Percentiles rank a stretch among this genome's conserved stretches.
Conservation (phyloP, 306 rosid species). For the Chamaecrista fasciculata region DNA sequence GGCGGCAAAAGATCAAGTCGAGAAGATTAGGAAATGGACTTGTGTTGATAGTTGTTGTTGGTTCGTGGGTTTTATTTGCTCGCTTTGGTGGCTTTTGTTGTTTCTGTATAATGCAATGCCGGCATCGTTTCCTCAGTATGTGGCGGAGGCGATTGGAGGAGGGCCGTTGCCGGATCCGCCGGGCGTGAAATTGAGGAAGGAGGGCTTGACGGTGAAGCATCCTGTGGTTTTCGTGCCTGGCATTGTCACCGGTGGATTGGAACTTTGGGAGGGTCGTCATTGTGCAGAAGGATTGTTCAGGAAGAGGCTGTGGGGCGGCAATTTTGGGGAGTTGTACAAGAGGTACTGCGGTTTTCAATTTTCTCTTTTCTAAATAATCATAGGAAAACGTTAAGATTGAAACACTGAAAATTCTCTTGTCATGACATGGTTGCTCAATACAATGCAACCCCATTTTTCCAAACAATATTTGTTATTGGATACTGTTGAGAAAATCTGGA, state of each 20-base stretch:
- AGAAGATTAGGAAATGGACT: conserved; percentile 37
- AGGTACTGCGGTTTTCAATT: conserved; percentile 37
- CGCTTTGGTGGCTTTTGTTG: conserved; percentile 69
- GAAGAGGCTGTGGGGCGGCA: conserved; percentile 83
- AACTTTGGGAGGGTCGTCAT: conserved; percentile 77
- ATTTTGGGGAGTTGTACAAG: conserved; percentile 71
- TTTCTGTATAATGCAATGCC: conserved; percentile 78
- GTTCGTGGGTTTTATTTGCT: conserved; percentile 65
- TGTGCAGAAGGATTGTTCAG: conserved; percentile 80
- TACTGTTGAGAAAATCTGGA: too few species aligned
- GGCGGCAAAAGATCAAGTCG: too few species aligned
- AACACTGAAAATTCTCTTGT: too few species aligned
- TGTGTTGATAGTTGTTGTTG: conserved; percentile 74
- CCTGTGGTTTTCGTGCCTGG: conserved; percentile 89
- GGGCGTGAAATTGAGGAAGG: conserved; percentile 71
- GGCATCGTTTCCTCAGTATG: conserved; percentile 80
- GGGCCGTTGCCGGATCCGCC: conserved; percentile 82
- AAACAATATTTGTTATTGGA: too few species aligned
- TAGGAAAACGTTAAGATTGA: too few species aligned
- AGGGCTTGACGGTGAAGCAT: conserved; percentile 62
- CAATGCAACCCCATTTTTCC: too few species aligned
- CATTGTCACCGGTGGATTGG: conserved; percentile 78
- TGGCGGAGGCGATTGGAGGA: conserved; percentile 66
- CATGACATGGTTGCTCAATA: too few species aligned
- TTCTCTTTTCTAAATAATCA: neutral